A percentile compares a stretch with the other conserved stretches of the same genome.
phyloP scores from a whole-genome alignment of 768 basidiomycete genomes.

The Stropharia rugosoannulata region DNA sequence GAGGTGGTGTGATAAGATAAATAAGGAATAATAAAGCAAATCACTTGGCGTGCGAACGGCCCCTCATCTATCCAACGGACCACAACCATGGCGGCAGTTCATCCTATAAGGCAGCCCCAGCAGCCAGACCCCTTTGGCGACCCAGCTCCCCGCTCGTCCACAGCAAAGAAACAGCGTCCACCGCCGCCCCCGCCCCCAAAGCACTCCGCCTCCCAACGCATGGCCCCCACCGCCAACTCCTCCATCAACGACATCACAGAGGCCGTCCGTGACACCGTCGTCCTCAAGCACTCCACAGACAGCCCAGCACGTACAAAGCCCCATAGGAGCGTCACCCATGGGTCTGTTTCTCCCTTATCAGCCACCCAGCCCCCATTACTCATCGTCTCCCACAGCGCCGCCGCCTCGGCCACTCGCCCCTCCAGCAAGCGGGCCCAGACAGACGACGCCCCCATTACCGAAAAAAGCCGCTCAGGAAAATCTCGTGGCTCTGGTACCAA shows the following conservation, averaged over 20 bases:
- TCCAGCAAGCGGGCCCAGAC: conserved; percentile 43
- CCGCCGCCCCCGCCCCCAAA: conserved; percentile 37
- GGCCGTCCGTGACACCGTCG: conserved; percentile 69
- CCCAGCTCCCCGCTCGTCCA: conserved; percentile 18
- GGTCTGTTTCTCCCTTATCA: conserved; percentile 34
- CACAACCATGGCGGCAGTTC: conserved; percentile 31
- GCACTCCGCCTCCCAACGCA: conserved; percentile 26
- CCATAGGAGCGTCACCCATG: conserved; percentile 56
- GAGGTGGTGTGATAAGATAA: not conserved
- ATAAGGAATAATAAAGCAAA: conserved; percentile 1
- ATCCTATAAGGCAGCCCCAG: conserved; percentile 24
- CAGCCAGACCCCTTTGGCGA: conserved; percentile 57
- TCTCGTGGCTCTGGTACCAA: conserved; percentile 50
- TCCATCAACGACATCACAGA: conserved; percentile 50
- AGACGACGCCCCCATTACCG: conserved; percentile 39
- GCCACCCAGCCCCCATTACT: conserved; percentile 6
- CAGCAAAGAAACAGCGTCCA: conserved; percentile 24
- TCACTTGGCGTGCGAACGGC: conserved; percentile 32
- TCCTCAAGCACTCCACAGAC: conserved; percentile 34
- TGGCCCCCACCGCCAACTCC: conserved; percentile 25
- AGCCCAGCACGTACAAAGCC: conserved; percentile 47
- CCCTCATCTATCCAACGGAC: conserved; percentile 7
- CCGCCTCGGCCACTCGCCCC: conserved; percentile 29
- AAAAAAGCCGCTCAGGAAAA: conserved; percentile 41
- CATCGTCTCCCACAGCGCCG: conserved; percentile 17